These are phyloP conservation scores for Zymoseptoria pseudotritici DNA, from an alignment of 2,329 filamentous ascomycete genomes.

Conservation along the genomic window DNA sequence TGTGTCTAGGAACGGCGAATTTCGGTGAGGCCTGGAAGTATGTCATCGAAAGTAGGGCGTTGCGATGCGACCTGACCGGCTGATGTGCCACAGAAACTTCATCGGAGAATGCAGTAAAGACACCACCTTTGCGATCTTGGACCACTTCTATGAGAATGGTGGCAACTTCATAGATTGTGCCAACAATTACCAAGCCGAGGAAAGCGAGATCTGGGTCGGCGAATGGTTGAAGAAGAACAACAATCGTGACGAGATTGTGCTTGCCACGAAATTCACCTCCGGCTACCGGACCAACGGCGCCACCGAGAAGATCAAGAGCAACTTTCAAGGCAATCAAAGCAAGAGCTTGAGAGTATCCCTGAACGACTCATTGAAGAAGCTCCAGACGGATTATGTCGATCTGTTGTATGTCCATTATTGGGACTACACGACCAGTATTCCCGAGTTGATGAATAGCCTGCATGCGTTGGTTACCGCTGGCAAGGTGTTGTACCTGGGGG, in stretches of 20 bases:
- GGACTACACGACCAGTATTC: conserved; percentile 55
- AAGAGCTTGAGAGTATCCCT: conserved; percentile 53
- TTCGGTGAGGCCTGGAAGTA: conserved; percentile 45
- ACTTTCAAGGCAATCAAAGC: conserved; percentile 52
- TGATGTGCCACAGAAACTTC: conserved; percentile 34
- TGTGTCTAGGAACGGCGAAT: conserved; percentile 50
- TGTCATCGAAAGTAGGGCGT: neutral
- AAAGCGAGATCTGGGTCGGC: conserved; percentile 30
- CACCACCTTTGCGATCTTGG: conserved; percentile 27
- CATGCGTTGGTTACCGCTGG: conserved; percentile 53
- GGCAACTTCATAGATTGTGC: conserved; percentile 31
- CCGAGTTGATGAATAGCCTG: conserved; percentile 62
- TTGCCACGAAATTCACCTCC: conserved; percentile 15
- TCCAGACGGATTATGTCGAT: conserved; percentile 63
- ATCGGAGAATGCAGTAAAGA: conserved; percentile 27
- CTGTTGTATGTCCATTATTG: conserved; percentile 43
- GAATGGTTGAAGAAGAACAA: conserved; percentile 23
- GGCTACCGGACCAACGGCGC: conserved; percentile 1
- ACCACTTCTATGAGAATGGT: conserved; percentile 26
- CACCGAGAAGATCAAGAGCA: conserved; percentile 27
- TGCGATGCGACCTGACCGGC: neutral
- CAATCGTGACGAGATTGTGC: conserved; percentile 13
- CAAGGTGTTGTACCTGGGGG: conserved; percentile 61
- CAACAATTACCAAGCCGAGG: conserved; percentile 31
- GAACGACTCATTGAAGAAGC: conserved; percentile 36